Conservation (phyloP, 345 rosid genomes). For the Eucalyptus caleyi region DNA sequence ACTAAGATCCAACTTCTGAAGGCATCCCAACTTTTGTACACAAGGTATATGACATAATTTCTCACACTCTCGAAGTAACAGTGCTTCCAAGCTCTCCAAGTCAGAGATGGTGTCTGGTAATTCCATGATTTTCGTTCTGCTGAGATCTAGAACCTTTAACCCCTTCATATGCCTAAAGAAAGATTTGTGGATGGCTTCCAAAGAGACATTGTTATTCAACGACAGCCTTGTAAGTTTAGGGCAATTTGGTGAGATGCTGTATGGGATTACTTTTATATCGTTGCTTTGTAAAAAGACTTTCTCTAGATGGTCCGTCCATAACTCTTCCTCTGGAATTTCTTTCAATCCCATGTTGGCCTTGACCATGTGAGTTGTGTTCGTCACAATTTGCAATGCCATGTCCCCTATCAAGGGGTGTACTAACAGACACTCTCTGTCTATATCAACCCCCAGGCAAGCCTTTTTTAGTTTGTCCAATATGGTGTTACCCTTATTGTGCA, state of each 20-base stretch:
- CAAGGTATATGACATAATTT: background rate
- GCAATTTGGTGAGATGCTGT: background rate
- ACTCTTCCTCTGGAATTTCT: background rate
- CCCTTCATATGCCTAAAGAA: background rate
- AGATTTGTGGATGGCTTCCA: background rate
- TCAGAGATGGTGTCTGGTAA: background rate
- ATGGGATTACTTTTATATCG: fast-evolving
- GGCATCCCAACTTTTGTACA: background rate
- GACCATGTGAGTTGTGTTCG: background rate
- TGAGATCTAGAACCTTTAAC: background rate
- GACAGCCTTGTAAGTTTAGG: background rate
- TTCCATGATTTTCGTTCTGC: fast-evolving
- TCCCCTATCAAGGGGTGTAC: background rate
- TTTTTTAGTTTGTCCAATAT: no score
- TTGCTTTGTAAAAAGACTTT: background rate
- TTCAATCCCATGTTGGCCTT: fast-evolving
- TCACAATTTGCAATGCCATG: background rate
- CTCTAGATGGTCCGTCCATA: background rate
- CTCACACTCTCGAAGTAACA: background rate
- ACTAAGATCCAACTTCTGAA: background rate
- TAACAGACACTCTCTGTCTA: fast-evolving
- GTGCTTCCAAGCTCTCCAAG: background rate
- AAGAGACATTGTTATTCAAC: fast-evolving
- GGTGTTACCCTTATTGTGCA: no score
- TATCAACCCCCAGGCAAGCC: no score